Evolutionary conservation across 1,139 yeast genomes (phyloP).

Genomic region (Pichia sp.): DNA sequence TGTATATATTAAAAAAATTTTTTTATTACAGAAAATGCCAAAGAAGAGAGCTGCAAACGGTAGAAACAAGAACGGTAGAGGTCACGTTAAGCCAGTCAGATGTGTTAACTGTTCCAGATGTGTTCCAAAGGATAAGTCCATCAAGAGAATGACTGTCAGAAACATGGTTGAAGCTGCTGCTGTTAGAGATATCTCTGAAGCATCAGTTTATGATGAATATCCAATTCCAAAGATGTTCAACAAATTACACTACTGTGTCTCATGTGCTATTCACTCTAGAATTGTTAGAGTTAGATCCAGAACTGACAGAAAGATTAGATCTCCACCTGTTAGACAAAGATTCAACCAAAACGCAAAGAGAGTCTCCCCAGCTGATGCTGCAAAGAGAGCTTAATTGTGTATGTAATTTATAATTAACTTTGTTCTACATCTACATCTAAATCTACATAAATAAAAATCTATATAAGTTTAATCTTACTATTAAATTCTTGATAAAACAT

Average conservation of each 20-base stretch:
- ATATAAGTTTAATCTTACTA: too few relatives aligned
- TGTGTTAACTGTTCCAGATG: constrained; percentile 99
- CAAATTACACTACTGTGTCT: constrained; percentile 99
- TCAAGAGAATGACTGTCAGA: constrained; percentile 99
- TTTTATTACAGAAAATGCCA: constrained; percentile 60
- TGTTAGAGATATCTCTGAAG: constrained; percentile 99
- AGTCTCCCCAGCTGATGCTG: constrained; percentile 97
- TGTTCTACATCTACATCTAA: too few relatives aligned
- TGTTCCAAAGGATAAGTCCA: constrained; percentile 99
- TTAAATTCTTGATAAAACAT: too few relatives aligned
- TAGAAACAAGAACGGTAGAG: constrained; percentile 99
- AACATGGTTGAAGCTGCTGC: constrained; percentile 99
- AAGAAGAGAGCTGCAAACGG: constrained; percentile 99
- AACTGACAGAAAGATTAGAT: constrained; percentile 96
- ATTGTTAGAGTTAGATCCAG: constrained; percentile 99
- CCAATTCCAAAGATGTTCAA: constrained; percentile 99
- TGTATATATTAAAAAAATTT: neutral
- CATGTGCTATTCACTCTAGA: constrained; percentile 99
- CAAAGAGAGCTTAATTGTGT: constrained; percentile 54
- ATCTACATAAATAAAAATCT: too few relatives aligned
- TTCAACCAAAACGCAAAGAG: constrained; percentile 86
- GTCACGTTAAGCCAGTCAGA: constrained; percentile 99
- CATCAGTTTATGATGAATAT: constrained; percentile 98
- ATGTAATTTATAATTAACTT: neutral
- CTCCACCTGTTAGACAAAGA: constrained; percentile 99